Base-by-base conservation (phyloP, 306 rosid genomes). In the Dalbergia cultrata region DNA sequence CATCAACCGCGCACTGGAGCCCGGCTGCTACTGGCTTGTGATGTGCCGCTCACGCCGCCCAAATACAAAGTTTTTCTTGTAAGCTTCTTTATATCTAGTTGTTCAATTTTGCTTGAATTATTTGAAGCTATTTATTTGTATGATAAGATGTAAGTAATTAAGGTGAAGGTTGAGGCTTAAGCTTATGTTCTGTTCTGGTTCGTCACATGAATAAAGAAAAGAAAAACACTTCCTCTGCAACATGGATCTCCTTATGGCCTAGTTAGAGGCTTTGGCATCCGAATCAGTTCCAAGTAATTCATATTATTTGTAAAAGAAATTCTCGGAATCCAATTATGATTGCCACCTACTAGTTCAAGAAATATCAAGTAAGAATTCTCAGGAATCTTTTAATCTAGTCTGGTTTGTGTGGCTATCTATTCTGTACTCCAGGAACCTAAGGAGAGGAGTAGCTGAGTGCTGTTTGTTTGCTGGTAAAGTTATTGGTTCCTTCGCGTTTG, bases 381-480 rank as follows among this genome's bases (percentile, higher is more conserved):
- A 18, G 54, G 64, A 70, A 79, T 70, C 69, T 58, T 60, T 47
- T 34, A 34, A 12, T 61, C 45, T 75, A 19, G 2, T 35, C 16
- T 63, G 10, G 37, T 64, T 18, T 75, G 11, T 19, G 12, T 63
- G 5, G 22, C 53, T 37, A 13, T 13, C n/a, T 53, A 17, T 54
- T n/a, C 49, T 39, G 21, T 13, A 39, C 53, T 5, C 5, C n/a
- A 14, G 47, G 58, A 54, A 39, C 35, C 31, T 21, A 10, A 50
- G 54, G 65, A 41, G 50, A 11, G n/a, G 54, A 19, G 61, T 13
- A 35, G 14, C 63, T 71, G 47, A 61, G 61, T 50, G 33, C 57
- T 71, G 17, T 37, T 22, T 45, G 21, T 70, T 49, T n/a, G 19
- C 61, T 71, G 78, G 65, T 70, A 61, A 79, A 49, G 83, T 67